Percentiles rank a stretch among this genome's conserved stretches.
Evolutionary conservation across 495 filamentous ascomycete genomes (phyloP).

Genomic region (Annulohypoxylon moriforme): DNA sequence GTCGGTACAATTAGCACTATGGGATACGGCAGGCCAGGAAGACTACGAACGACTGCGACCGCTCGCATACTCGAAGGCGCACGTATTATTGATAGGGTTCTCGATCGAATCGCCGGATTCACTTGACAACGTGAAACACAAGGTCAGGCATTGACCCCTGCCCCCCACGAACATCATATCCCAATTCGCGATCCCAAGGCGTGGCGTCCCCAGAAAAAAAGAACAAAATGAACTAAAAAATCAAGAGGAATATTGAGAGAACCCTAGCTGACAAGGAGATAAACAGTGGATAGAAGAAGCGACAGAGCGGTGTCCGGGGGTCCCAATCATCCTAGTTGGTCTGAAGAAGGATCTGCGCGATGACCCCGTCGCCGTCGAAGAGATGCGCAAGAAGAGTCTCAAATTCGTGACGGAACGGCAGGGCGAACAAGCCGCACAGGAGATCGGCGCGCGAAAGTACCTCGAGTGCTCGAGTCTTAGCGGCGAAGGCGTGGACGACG

Average conservation of each 20-base stretch:
- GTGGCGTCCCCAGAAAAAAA: background rate
- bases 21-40: slow-evolving; percentile 99
- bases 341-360: slow-evolving; percentile 98
- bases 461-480: slow-evolving; percentile 96
- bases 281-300: slow-evolving; percentile 95
- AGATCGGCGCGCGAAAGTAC: slow-evolving; percentile 94
- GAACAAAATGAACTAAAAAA: background rate
- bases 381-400: slow-evolving; percentile 95
- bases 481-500: slow-evolving; percentile 98
- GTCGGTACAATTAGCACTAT: slow-evolving; percentile 95
- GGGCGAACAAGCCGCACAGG: slow-evolving; percentile 80
- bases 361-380: slow-evolving; percentile 91
- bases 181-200: background rate
- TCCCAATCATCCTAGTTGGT: slow-evolving; percentile 96
- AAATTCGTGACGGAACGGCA: slow-evolving; percentile 85
- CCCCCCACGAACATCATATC: background rate
- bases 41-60: slow-evolving; percentile 96
- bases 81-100: slow-evolving; percentile 97
- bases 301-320: slow-evolving; percentile 89
- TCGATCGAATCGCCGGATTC: slow-evolving; percentile 96
- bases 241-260: background rate
- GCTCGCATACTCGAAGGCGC: slow-evolving; percentile 95
- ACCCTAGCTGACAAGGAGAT: slow-evolving; percentile 10
- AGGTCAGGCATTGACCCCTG: slow-evolving; percentile 65
- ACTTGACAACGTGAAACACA: slow-evolving; percentile 97